A percentile compares a stretch with the other conserved stretches of the same genome.
These are phyloP conservation scores for Nicotiana noctiflora DNA, from an alignment of 257 asterid genomes.

Conservation along the genomic window DNA sequence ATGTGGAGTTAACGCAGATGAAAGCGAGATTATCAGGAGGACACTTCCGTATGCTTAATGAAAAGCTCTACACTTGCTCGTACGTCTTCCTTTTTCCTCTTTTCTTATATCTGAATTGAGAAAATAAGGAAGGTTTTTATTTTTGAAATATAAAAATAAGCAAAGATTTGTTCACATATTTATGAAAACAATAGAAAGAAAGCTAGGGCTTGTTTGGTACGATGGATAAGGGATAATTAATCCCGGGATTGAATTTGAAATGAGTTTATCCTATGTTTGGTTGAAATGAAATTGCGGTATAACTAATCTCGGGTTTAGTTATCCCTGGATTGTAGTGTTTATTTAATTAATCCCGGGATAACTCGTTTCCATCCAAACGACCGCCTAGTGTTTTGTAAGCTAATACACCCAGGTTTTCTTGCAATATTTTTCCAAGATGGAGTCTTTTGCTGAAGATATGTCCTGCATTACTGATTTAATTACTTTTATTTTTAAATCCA, in stretches of 20 bases:
- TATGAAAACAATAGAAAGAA: neutral
- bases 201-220: no score
- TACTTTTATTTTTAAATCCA: constrained; percentile 19
- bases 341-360: no score
- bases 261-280: no score
- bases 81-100: constrained; percentile 7
- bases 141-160: neutral
- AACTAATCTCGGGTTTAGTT: no score
- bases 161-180: neutral
- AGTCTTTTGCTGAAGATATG: neutral
- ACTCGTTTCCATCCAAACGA: no score
- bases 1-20: constrained; percentile 44
- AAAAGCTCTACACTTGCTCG: constrained; percentile 95
- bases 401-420: neutral
- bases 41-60: constrained; percentile 89
- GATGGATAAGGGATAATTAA: no score
- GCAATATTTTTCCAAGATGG: neutral
- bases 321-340: no score
- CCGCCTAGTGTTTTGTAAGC: neutral
- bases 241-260: no score
- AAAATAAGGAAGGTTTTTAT: neutral
- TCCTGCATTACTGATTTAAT: neutral
- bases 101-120: neutral
- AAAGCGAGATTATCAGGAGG: constrained; percentile 82
- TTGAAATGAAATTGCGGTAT: no score